Base-by-base conservation (phyloP, 1,284 basidiomycete genomes). In the Filobasidium uniguttulatum region DNA sequence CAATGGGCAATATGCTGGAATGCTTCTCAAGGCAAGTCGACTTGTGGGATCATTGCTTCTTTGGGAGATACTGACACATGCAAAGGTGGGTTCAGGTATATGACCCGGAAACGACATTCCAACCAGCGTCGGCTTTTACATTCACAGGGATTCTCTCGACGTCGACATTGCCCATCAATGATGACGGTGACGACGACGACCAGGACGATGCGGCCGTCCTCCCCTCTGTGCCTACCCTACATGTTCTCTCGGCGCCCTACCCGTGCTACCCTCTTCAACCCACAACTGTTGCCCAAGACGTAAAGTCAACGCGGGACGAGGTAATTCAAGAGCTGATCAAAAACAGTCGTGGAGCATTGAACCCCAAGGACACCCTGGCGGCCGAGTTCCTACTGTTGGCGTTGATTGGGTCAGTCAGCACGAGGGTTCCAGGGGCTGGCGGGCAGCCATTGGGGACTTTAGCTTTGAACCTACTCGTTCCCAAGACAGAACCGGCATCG, bases 81-180 rank as follows among this genome's bases (percentile, higher is more conserved):
- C 12, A 12, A 9, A 7, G 30, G 37, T 30, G 17, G 14, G 31
- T 10, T 5, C 26, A 65, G 62, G 57, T 66, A 3, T 70, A 69
- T 54, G 65, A 65, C 46, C 35, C 53, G 9, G 63, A 66, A 31
- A 56, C 56, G 7, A 54, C 62, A 0, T 65, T 58, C 50, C 60
- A 59, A 44, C 66, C 68, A 3, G 63, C 65, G 1, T 60, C 64
- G 1, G 55, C 57, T 2, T 59, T 62, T 45, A 57, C 59, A 17
- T 64, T 68, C 31, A 53, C 62, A 33, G 68, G 68, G 1, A 56
- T 70, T 29, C 47, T 69, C 9, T 64, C 64, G 0, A 47, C 55
- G 0, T 59, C 65, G 1, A 52, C 60, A 0, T 41, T 69, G n/a
- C 68, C 68, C 1, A 52, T 60, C 1, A 46, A 47, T 22, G 26